Base-by-base conservation (phyloP, 257 asterid genomes). In the Cynanchum wilfordii region DNA sequence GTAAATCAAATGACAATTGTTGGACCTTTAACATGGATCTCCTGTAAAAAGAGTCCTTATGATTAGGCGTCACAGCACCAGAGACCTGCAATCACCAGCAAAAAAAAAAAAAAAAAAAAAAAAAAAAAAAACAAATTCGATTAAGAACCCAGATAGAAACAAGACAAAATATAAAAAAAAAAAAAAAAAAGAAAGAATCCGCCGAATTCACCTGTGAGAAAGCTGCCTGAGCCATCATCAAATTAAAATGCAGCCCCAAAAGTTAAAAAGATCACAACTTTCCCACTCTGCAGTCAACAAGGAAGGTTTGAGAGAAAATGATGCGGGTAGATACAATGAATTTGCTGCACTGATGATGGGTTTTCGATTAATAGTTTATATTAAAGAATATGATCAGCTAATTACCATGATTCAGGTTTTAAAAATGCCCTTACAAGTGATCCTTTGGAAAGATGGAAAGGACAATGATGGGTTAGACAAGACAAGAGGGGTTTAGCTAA, bases 221-320 rank as follows among this genome's bases (percentile, higher is more conserved):
- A 75, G 78, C 67, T 13, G 67, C 78, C 42, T 55, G 73, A 56
- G 73, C 69, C 78, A 75, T 75, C 69, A 57, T 75, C 57, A 24
- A 67, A 74, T 44, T 12, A 66, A 66, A 74, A 74, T 27, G 56
- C 58, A 47, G 51, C 36, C 15, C 44, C 52, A 55, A 22, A 70
- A 30, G 73, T 38, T 1, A 54, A 36, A 64, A 36, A 36, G 68
- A 63, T 25, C 17, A 29, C 45, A 36, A 64, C 17, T 64, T 9
- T 36, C 15, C 10, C n/a, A 54, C 12, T 1, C 11, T 54, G 4
- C 0, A 19, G 5, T 54, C 7, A 5, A 10, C 27, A 9, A 20
- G 57, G 52, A 15, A 3, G 57, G 2, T 4, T 51, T 54, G 13
- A 52, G 59, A n/a, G 59, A 20, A 19, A 19, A 20, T 5, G 58